Evolutionary conservation across 148 eudicot species (phyloP).

Genomic region (Agrostemma githago): DNA sequence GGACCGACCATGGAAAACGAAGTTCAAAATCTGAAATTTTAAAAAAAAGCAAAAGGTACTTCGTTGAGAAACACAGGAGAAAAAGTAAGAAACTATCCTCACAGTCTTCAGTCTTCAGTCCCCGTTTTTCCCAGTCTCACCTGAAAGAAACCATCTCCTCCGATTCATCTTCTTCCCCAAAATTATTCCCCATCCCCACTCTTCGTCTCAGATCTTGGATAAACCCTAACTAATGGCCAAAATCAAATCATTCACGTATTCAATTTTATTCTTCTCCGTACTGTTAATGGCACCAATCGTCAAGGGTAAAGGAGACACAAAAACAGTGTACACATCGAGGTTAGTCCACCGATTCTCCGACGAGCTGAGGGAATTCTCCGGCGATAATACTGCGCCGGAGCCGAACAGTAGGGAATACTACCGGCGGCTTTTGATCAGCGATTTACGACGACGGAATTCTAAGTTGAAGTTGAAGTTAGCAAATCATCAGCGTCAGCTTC

Average conservation of each 20-base stretch:
- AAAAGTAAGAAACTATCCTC: not conserved
- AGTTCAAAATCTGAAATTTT: no score
- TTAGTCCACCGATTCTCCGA: slow-evolving; percentile 76
- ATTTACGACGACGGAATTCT: slow-evolving; percentile 64
- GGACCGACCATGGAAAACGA: no score
- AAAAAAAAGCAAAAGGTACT: no score
- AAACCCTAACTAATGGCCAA: slow-evolving; percentile 16
- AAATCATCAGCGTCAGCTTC: slow-evolving; percentile 32
- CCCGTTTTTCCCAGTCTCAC: not conserved
- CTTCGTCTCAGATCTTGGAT: not conserved
- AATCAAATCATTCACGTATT: not conserved
- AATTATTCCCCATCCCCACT: not conserved
- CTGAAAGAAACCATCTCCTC: no score
- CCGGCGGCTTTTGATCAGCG: slow-evolving; percentile 43
- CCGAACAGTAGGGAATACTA: slow-evolving; percentile 55
- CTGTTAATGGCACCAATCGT: slow-evolving; percentile 9
- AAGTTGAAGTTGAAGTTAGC: slow-evolving; percentile 64
- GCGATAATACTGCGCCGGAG: slow-evolving; percentile 37
- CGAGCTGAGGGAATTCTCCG: slow-evolving; percentile 43
- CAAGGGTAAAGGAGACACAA: not conserved
- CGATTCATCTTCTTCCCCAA: not conserved
- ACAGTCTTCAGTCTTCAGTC: not conserved
- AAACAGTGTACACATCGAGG: slow-evolving; percentile 39
- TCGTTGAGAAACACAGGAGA: no score
- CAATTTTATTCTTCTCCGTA: slow-evolving; percentile 12